A percentile compares a stretch with the other conserved stretches of the same genome.
Conservation (phyloP, 345 rosid species). For the Eutrema heterophyllum region DNA sequence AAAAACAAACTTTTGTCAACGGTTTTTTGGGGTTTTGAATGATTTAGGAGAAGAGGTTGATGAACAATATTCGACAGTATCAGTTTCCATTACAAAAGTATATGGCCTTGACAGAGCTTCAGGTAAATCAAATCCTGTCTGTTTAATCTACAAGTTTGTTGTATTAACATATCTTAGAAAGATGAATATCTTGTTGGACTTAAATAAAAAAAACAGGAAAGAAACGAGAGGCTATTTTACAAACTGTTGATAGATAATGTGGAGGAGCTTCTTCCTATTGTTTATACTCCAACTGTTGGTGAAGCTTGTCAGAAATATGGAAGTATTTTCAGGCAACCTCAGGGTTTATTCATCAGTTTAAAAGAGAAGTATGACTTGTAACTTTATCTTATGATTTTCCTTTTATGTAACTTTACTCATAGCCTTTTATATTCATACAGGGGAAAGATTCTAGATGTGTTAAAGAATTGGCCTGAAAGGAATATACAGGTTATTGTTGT, state of each 20-base stretch:
- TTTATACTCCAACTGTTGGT: conserved; percentile 94
- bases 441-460: conserved; percentile 83
- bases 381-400: not conserved
- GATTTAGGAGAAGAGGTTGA: conserved; percentile 65
- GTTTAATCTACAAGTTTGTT: not conserved
- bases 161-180: not conserved
- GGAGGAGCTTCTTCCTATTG: conserved; percentile 88
- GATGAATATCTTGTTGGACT: not conserved
- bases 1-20: not conserved
- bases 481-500: conserved; percentile 89
- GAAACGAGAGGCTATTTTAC: conserved; percentile 83
- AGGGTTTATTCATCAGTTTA: conserved; percentile 89
- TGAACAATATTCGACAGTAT: conserved; percentile 62
- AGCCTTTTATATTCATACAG: conserved; percentile 29
- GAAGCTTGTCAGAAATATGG: conserved; percentile 98
- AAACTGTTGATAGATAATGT: conserved; percentile 83
- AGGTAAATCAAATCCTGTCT: conserved; percentile 35
- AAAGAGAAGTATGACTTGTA: conserved; percentile 65
- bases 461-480: conserved; percentile 92
- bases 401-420: not conserved
- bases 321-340: conserved; percentile 88
- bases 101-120: conserved; percentile 86
- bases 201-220: conserved; percentile 48
- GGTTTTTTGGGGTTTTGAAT: not conserved
- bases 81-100: conserved; percentile 77